A percentile compares a stretch with the other conserved stretches of the same genome.
phyloP scores from a whole-genome alignment of 1,284 basidiomycete genomes.

The Cryptococcus amylolentus region DNA sequence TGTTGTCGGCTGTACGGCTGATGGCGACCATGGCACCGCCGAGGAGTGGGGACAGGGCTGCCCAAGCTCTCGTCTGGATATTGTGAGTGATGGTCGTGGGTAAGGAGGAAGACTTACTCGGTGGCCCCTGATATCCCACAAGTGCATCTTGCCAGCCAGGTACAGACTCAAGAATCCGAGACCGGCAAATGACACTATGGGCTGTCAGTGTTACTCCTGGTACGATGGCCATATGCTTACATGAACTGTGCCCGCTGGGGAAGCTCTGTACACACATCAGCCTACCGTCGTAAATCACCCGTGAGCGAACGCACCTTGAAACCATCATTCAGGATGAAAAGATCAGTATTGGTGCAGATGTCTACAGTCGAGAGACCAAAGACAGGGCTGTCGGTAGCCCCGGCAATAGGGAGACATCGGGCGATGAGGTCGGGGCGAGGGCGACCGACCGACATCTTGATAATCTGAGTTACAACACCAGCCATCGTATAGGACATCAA shows the following conservation, averaged over 20 bases:
- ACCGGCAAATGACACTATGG: constrained; percentile 80
- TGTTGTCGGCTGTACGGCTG: constrained; percentile 83
- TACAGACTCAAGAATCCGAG: constrained; percentile 87
- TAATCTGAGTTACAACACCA: constrained; percentile 75
- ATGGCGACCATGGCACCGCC: constrained; percentile 83
- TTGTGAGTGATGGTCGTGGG: neutral
- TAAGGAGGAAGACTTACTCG: constrained; percentile 55
- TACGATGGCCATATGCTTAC: constrained; percentile 14
- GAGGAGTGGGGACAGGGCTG: constrained; percentile 69
- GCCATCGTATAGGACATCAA: constrained; percentile 68
- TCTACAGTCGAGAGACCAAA: constrained; percentile 70
- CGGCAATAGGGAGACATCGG: constrained; percentile 71
- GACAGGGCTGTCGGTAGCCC: constrained; percentile 61
- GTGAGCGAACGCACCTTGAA: constrained; percentile 57
- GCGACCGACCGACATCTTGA: constrained; percentile 75
- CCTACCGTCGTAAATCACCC: neutral
- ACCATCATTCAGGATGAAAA: constrained; percentile 66
- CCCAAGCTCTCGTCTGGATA: constrained; percentile 73
- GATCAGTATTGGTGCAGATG: constrained; percentile 73
- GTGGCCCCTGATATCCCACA: constrained; percentile 79
- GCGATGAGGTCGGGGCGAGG: constrained; percentile 80
- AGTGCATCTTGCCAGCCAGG: constrained; percentile 83
- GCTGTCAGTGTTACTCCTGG: neutral
- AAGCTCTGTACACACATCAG: constrained; percentile 58
- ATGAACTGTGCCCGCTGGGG: constrained; percentile 73